Percentiles rank a stretch among this genome's conserved stretches.
Conservation (phyloP, 2,329 filamentous ascomycete genomes). For the Dryadomyces quercivorus region DNA sequence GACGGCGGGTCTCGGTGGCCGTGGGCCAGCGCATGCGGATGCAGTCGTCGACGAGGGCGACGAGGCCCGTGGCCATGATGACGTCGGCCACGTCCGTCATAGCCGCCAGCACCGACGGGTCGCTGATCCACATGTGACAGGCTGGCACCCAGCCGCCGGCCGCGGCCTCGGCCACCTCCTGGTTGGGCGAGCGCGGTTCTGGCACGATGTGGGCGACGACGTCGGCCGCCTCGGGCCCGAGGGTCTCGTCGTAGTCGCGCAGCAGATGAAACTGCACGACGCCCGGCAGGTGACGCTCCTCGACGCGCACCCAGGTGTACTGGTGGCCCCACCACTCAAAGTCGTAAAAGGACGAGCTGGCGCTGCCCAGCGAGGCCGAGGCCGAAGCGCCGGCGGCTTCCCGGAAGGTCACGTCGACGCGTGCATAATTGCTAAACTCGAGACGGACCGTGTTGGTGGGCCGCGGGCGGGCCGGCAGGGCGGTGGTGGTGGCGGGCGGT, state of each 20-base stretch:
- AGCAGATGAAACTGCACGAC: conserved; percentile 71
- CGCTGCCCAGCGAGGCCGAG: neutral
- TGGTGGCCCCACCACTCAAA: conserved; percentile 87
- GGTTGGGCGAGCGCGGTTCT: conserved; percentile 58
- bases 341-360: conserved; percentile 45
- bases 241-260: conserved; percentile 38
- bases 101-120: conserved; percentile 54
- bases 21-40: conserved; percentile 64
- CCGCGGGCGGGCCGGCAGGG: conserved; percentile 11
- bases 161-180: conserved; percentile 57
- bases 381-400: conserved; percentile 36
- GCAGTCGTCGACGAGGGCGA: conserved; percentile 80
- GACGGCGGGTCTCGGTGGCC: neutral
- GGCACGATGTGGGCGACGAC: conserved; percentile 66
- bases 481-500: conserved; percentile 5
- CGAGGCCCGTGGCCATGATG: conserved; percentile 78
- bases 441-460: conserved; percentile 72
- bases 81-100: conserved; percentile 78
- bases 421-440: conserved; percentile 95
- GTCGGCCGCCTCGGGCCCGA: conserved; percentile 19
- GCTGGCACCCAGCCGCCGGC: conserved; percentile 86
- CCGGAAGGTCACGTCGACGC: conserved; percentile 66
- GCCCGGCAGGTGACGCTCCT: conserved; percentile 50
- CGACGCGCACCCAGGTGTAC: conserved; percentile 72
- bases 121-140: conserved; percentile 82